phyloP scores from a whole-genome alignment of 2,329 filamentous ascomycete species.

The Alternaria longipes region DNA sequence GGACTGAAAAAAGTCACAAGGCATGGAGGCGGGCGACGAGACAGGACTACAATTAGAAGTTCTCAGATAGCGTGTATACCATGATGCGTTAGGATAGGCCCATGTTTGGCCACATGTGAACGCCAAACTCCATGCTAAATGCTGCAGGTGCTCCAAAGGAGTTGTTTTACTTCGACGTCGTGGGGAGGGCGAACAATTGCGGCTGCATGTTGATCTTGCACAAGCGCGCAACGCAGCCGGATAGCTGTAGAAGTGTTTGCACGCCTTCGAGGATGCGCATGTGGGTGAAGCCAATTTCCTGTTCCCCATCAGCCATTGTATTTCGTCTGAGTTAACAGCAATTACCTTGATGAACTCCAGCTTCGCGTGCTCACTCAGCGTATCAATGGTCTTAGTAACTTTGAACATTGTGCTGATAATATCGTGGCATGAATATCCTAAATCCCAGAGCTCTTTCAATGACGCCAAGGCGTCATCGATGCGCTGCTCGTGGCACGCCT shows the following conservation, averaged over 20 bases:
- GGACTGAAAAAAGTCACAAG: background rate
- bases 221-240: constrained; percentile 88
- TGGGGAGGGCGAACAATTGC: constrained; percentile 70
- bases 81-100: background rate
- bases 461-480: constrained; percentile 87
- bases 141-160: constrained; percentile 15
- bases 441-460: constrained; percentile 88
- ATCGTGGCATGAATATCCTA: constrained; percentile 98
- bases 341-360: constrained; percentile 86
- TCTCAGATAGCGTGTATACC: background rate
- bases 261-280: constrained; percentile 99
- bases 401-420: constrained; percentile 99
- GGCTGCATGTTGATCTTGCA: constrained; percentile 98
- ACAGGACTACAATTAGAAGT: background rate
- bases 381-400: constrained; percentile 94
- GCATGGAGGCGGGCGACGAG: background rate
- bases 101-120: constrained; percentile 1
- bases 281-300: constrained; percentile 96
- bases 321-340: background rate
- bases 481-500: constrained; percentile 92
- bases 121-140: constrained; percentile 48
- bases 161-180: constrained; percentile 24
- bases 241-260: constrained; percentile 91
- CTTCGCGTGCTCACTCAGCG: constrained; percentile 91
- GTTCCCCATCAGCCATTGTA: constrained; percentile 1